Evolutionary conservation across 192 early-diverging fungal genomes (phyloP).

Genomic region (Allomyces arbusculus): DNA sequence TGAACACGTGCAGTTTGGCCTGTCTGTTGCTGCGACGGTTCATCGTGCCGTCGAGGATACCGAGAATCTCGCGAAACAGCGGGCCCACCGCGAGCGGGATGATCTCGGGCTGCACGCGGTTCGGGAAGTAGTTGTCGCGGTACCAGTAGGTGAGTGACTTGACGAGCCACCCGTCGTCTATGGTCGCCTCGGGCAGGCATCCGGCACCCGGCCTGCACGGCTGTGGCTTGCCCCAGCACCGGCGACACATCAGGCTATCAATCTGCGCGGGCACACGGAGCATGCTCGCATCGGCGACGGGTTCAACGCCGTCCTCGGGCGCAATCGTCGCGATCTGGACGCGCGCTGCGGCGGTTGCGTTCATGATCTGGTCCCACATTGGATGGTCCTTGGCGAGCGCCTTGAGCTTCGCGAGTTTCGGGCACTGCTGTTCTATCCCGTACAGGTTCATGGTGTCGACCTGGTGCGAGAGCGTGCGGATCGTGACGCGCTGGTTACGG

Average conservation of each 20-base stretch:
- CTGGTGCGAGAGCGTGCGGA: no score
- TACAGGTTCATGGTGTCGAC: not conserved
- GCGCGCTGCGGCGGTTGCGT: not conserved
- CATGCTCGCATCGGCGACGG: not conserved
- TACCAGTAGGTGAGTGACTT: not conserved
- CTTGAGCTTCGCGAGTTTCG: not conserved
- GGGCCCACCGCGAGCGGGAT: not conserved
- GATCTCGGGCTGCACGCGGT: not conserved
- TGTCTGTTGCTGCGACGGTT: not conserved
- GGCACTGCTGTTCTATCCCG: not conserved
- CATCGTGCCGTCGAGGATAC: not conserved
- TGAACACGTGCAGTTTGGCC: not conserved
- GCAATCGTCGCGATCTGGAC: not conserved
- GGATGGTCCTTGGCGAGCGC: not conserved
- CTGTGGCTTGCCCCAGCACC: not conserved
- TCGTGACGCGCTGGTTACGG: no score
- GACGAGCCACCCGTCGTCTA: not conserved
- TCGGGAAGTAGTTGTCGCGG: not conserved
- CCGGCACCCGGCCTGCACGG: not conserved
- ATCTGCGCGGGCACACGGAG: not conserved
- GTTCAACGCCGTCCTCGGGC: not conserved
- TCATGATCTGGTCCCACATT: not conserved
- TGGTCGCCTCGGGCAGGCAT: not conserved
- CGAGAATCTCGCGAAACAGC: not conserved
- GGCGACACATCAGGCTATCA: not conserved